Evolutionary conservation across 192 early-diverging fungal genomes (phyloP).

Genomic region (Allomyces javanicus): DNA sequence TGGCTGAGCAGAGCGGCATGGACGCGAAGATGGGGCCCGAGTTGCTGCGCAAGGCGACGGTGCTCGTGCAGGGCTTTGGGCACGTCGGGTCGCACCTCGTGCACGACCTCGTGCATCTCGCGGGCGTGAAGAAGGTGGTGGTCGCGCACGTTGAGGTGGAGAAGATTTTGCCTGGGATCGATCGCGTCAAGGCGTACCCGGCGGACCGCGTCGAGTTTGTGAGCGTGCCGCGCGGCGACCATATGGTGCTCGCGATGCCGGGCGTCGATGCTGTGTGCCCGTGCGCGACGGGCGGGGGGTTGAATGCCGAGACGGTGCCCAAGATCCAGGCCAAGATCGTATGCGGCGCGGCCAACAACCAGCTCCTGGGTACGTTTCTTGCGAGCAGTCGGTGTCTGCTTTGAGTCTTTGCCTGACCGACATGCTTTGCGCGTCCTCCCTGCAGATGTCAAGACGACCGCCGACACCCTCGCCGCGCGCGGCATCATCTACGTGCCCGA

Average conservation of each 20-base stretch:
- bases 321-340: conserved; percentile 7
- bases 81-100: conserved; percentile 15
- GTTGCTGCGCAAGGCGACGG: conserved; percentile 16
- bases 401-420: too few species aligned
- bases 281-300: conserved; percentile 19
- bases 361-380: conserved; percentile 10
- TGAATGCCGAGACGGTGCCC: conserved; percentile 18
- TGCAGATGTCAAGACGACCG: conserved; percentile 11
- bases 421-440: too few species aligned
- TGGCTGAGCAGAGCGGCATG: conserved; percentile 5
- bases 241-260: conserved; percentile 3
- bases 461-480: conserved; percentile 11
- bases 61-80: conserved; percentile 8
- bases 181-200: conserved; percentile 2
- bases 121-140: conserved; percentile 11
- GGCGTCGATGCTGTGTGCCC: conserved; percentile 21
- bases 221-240: conserved; percentile 8
- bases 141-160: conserved; percentile 10
- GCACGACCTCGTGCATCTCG: conserved; percentile 8
- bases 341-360: conserved; percentile 28
- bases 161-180: conserved; percentile 2
- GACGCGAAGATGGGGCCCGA: conserved; percentile 10
- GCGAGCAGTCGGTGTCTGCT: too few species aligned
- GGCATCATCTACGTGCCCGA: conserved; percentile 23
- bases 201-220: conserved; percentile 5